Evolutionary conservation across 2,329 filamentous ascomycete genomes (phyloP).

Genomic region (Colletotrichum sp.): DNA sequence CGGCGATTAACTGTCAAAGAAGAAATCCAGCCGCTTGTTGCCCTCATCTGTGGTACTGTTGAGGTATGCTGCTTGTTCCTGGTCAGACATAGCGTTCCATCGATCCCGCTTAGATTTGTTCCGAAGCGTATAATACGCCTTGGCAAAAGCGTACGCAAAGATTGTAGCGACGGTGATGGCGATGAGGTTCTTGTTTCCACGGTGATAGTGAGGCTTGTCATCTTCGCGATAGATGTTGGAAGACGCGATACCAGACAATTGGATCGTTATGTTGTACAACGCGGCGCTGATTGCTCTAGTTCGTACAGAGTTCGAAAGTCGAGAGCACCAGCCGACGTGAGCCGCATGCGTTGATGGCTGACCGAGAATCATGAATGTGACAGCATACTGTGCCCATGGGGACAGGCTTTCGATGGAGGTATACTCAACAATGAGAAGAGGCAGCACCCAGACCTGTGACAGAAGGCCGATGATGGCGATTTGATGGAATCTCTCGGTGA

Average conservation of each 20-base stretch:
- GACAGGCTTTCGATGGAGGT: slow-evolving; percentile 21
- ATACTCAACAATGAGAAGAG: slow-evolving; percentile 50
- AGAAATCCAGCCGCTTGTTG: slow-evolving; percentile 48
- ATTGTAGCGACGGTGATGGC: slow-evolving; percentile 37
- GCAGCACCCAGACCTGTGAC: slow-evolving; percentile 64
- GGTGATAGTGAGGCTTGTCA: slow-evolving; percentile 34
- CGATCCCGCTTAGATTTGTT: slow-evolving; percentile 49
- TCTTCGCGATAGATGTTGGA: slow-evolving; percentile 48
- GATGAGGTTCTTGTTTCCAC: slow-evolving; percentile 57
- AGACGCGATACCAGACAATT: slow-evolving; percentile 36
- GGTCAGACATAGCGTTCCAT: slow-evolving; percentile 53
- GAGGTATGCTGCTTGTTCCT: slow-evolving; percentile 34
- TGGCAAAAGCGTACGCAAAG: slow-evolving; percentile 46
- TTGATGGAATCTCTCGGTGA: slow-evolving; percentile 51
- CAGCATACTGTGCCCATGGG: slow-evolving; percentile 13
- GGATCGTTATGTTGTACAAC: slow-evolving; percentile 56
- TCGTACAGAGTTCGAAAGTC: slow-evolving; percentile 63
- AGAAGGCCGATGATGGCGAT: slow-evolving; percentile 50
- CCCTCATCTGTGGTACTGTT: slow-evolving; percentile 46
- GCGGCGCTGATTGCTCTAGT: slow-evolving; percentile 62
- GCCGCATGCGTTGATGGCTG: background rate
- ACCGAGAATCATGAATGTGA: background rate
- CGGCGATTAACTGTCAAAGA: slow-evolving; percentile 31
- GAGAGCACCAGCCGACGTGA: slow-evolving; percentile 53
- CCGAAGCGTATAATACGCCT: slow-evolving; percentile 56